Evolutionary conservation across 768 basidiomycete species (phyloP), one percentile per base, ranked within the genome.

Genomic region (Atractiella rhizophila): DNA sequence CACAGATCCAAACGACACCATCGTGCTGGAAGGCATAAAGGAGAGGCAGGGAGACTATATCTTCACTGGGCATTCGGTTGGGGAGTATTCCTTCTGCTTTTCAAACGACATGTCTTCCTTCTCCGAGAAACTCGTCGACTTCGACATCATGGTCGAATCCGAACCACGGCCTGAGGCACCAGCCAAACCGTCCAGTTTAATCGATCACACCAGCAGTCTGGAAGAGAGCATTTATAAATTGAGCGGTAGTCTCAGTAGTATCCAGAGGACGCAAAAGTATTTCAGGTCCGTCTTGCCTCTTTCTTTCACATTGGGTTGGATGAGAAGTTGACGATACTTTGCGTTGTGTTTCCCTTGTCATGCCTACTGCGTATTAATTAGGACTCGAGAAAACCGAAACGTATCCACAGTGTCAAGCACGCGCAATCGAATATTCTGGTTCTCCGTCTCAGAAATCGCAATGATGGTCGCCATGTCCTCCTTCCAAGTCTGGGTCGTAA

Each of bases 21-120:
- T 86, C 26, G 59, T 96, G 20, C 70, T 98, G 34, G 78, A 86
- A 38, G 91, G 85, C 39, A 62, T 68, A 50, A 71, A 75, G 21
- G 88, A 96, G 54, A 74, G 80, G 25, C 83, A 91, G 49, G 91
- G 91, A 26, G 91, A 98, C 70, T 96, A 76, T 54, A 81, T 98
- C 40, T 68, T 96, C 47, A 96, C 91, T 4, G 91, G 83, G 16
- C 88, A 91, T 61, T 69, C 69, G 16, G 67, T 74, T 18, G 63
- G 63, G 40, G 63, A 64, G 40, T 64, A 63, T 53, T 59, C 57
- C 5, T 96, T 98, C 65, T 96, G 88, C 63, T 91, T 96, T 58
- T 79, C 83, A 57, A 98, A 98, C 58, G 86, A 94, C 64, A 88
- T 88, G 68, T 79, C 76, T 20, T 80, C 81, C 4, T 66, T 91